A percentile compares a stretch with the other conserved stretches of the same genome.
Conservation (phyloP, 768 basidiomycete species). For the Collybia sp. region DNA sequence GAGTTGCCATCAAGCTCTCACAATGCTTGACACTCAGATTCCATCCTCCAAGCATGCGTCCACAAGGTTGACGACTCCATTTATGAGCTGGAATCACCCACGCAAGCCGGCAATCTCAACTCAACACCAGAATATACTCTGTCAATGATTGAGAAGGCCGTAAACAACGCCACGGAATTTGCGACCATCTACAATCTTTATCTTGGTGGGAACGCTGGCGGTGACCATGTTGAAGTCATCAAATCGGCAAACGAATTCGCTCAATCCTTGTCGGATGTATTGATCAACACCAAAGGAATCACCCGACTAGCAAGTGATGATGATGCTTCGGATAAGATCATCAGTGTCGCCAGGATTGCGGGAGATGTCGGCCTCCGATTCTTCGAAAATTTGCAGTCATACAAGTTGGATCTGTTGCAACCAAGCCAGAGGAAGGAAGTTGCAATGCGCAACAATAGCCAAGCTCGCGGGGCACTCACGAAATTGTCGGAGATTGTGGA, state of each 20-base stretch:
- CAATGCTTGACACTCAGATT: slow-evolving; percentile 53
- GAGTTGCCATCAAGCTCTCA: background rate
- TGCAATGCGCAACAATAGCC: slow-evolving; percentile 85
- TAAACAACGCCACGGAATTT: slow-evolving; percentile 94
- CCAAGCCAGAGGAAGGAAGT: slow-evolving; percentile 77
- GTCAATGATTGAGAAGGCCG: slow-evolving; percentile 96
- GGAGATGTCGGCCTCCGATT: slow-evolving; percentile 88
- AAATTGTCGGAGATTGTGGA: slow-evolving; percentile 90
- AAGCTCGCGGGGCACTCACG: slow-evolving; percentile 74
- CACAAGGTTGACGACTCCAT: slow-evolving; percentile 97
- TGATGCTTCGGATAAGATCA: slow-evolving; percentile 87
- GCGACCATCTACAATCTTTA: slow-evolving; percentile 92
- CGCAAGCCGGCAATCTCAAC: slow-evolving; percentile 89
- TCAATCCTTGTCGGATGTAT: slow-evolving; percentile 86
- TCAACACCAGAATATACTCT: slow-evolving; percentile 98
- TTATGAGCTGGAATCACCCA: slow-evolving; percentile 96
- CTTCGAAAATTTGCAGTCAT: slow-evolving; percentile 95
- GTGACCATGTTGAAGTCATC: slow-evolving; percentile 96
- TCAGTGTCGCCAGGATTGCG: slow-evolving; percentile 76
- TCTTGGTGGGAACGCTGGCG: slow-evolving; percentile 81
- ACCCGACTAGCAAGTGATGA: slow-evolving; percentile 90
- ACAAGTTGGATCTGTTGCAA: slow-evolving; percentile 82
- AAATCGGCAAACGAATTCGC: slow-evolving; percentile 96
- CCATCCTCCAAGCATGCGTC: slow-evolving; percentile 93
- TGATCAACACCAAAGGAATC: slow-evolving; percentile 93